A percentile compares a stretch with the other conserved stretches of the same genome.
phyloP scores from a whole-genome alignment of 2,329 filamentous ascomycete genomes.

The Cladosporium sphaerospermum region DNA sequence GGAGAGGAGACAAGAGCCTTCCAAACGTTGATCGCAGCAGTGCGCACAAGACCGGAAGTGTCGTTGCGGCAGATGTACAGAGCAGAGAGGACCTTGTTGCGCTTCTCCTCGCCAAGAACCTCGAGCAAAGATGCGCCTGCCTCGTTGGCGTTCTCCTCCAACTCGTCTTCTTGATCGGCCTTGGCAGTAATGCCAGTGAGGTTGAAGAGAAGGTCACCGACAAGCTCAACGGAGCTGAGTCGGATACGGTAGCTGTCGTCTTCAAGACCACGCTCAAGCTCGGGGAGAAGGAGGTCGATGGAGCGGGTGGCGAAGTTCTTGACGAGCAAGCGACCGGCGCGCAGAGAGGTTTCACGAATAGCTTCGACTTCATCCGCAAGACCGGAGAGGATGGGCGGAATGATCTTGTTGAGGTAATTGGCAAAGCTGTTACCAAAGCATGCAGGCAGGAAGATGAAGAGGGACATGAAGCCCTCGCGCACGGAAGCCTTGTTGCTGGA shows the following conservation, averaged over 20 bases:
- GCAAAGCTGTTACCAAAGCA: conserved; percentile 99
- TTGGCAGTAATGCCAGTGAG: conserved; percentile 87
- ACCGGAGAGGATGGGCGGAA: conserved; percentile 88
- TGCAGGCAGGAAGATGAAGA: conserved; percentile 97
- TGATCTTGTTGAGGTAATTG: conserved; percentile 89
- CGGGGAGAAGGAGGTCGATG: conserved; percentile 87
- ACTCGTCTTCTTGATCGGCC: conserved; percentile 68
- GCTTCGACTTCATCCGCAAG: conserved; percentile 94
- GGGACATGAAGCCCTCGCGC: conserved; percentile 97
- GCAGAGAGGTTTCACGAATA: conserved; percentile 91
- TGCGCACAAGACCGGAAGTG: conserved; percentile 83
- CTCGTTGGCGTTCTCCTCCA: conserved; percentile 75
- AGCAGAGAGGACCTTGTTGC: conserved; percentile 94
- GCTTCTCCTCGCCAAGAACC: conserved; percentile 88
- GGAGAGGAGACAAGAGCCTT: conserved; percentile 92
- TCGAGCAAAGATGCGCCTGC: conserved; percentile 90
- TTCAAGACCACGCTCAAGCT: conserved; percentile 92
- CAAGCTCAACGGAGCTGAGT: conserved; percentile 94
- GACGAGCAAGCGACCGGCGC: conserved; percentile 86
- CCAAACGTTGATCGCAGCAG: conserved; percentile 88
- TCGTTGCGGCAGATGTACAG: conserved; percentile 97
- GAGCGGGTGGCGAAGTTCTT: conserved; percentile 97
- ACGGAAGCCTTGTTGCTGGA: conserved; percentile 84
- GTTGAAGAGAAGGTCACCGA: conserved; percentile 95
- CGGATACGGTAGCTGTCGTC: conserved; percentile 97